These are phyloP conservation scores for Paratinospora sagittata DNA, from an alignment of 164 flowering plant genomes.

Conservation along the genomic window DNA sequence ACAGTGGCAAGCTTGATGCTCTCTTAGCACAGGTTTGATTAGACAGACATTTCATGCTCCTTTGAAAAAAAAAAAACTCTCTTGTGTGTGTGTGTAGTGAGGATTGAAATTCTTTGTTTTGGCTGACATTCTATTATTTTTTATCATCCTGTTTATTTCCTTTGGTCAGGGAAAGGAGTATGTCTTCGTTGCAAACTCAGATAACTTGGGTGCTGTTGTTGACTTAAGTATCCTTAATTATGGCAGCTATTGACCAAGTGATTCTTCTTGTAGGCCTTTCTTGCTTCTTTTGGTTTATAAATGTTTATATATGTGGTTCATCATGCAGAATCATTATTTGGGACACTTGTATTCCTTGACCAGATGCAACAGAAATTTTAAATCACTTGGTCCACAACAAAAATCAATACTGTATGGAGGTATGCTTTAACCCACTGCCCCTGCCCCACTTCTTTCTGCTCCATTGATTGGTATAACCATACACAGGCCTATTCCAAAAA, in stretches of 20 bases:
- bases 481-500: background rate
- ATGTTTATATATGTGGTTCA: background rate
- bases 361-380: conserved; percentile 62
- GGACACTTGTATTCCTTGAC: conserved; percentile 43
- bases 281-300: background rate
- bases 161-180: conserved; percentile 88
- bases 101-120: background rate
- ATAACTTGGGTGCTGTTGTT: conserved; percentile 95
- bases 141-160: background rate
- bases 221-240: conserved; percentile 86
- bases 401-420: conserved; percentile 99
- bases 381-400: conserved; percentile 76
- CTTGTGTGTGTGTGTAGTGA: background rate
- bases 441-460: background rate
- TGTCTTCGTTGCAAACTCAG: conserved; percentile 91
- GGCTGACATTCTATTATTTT: background rate
- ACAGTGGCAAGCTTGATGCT: conserved; percentile 92
- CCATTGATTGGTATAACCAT: background rate
- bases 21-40: conserved; percentile 64
- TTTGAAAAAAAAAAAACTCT: background rate
- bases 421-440: conserved; percentile 13
- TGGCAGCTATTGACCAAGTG: conserved; percentile 3
- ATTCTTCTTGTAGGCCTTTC: conserved; percentile 3
- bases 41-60: background rate
- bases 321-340: background rate